Evolutionary conservation across 2,329 filamentous ascomycete species (phyloP).

Genomic region (Aspergillus alliaceus): DNA sequence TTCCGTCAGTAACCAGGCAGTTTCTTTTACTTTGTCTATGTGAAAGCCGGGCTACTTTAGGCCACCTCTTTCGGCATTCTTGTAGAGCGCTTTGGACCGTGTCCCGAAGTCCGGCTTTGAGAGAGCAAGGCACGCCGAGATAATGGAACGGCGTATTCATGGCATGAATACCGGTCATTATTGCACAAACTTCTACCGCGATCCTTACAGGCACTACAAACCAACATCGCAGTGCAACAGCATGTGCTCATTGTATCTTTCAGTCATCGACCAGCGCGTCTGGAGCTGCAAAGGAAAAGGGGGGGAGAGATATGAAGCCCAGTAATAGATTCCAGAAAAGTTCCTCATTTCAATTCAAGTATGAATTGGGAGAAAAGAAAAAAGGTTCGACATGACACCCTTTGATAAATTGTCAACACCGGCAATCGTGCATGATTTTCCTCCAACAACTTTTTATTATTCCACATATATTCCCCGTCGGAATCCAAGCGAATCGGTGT

Average conservation of each 20-base stretch:
- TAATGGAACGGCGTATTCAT: not conserved
- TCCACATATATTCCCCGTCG: slow-evolving; percentile 16
- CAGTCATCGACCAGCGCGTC: not conserved
- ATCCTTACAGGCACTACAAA: not conserved
- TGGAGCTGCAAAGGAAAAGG: not conserved
- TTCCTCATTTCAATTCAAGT: slow-evolving; percentile 32
- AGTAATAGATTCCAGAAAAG: slow-evolving; percentile 20
- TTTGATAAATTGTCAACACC: slow-evolving; percentile 34
- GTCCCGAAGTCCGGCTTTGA: not conserved
- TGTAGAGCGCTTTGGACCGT: not conserved
- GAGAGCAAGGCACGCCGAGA: not conserved
- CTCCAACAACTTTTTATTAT: slow-evolving; percentile 24
- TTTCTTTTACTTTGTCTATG: not conserved
- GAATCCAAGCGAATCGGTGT: slow-evolving; percentile 14
- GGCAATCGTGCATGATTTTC: slow-evolving; percentile 26
- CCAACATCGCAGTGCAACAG: not conserved
- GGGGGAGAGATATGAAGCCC: not conserved
- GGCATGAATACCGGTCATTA: not conserved
- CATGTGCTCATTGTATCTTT: not conserved
- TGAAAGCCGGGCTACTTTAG: not conserved
- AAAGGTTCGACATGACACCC: slow-evolving; percentile 32
- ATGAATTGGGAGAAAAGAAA: slow-evolving; percentile 25
- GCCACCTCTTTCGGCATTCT: no score
- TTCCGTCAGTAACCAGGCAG: not conserved
- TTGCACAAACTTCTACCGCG: not conserved